Evolutionary conservation across 352 stramenopile genomes (phyloP), one percentile per base, ranked within the genome.

Genomic region (Globisporangium acanthophoron): DNA sequence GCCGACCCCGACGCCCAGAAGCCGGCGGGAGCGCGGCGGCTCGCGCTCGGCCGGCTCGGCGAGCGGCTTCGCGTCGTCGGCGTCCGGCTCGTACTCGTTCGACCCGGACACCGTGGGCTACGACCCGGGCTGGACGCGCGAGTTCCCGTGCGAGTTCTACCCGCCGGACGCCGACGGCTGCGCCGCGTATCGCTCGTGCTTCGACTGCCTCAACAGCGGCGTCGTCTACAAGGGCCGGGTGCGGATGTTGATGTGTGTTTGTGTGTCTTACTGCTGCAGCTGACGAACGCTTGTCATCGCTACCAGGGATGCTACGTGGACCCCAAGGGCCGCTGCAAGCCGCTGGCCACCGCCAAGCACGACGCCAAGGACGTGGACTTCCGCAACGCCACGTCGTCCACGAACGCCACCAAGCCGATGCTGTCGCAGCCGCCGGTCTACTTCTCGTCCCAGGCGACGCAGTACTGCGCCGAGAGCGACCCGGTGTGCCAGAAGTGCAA

Each of bases 191-290:
- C 68, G 73, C 18, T 76, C 71, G 35, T 82, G 73, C 63, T 80
- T 70, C 55, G 73, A 82, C 61, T 82, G 73, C 45, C 66, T 82
- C 16, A 82, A 82, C 52, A 35, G 47, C 21, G 58, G 58, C 41
- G 37, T 64, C 27, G 21, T 64, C 20, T 64, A 64, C 58, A 64
- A 59, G 49, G 58, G 58, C n/a, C 52, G 35, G 21, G 58, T 64
- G 37, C 51, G 58, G 55, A 12, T 24, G 18, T 29, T 35, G 59
- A 60, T 70, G 46, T 55, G 60, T 0, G 50, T 65, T 9, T 76
- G 52, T 52, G 29, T 66, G 5, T 54, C 40, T 5, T 44, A 6
- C 68, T 4, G 24, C n/a, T 43, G 24, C 40, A 4, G 7, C 29
- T 52, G 13, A 45, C 52, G 16, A 5, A 29, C 35, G 15, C 2